Evolutionary conservation across 2,329 filamentous ascomycete species (phyloP).

Genomic region (Penicillium sp.): DNA sequence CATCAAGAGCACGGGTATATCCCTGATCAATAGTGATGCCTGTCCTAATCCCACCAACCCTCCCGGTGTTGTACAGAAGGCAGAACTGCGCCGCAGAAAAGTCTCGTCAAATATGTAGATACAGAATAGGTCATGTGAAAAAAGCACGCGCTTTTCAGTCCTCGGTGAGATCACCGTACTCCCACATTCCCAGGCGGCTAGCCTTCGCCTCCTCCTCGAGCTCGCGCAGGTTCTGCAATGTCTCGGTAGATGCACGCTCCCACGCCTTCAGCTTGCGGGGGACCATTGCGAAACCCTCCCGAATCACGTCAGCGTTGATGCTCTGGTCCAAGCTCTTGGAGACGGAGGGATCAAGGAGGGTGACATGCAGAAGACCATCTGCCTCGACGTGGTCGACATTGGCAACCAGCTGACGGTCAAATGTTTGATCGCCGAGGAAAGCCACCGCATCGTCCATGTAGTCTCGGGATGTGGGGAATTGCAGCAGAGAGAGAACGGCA

Average conservation of each 20-base stretch:
- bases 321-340: slow-evolving; percentile 64
- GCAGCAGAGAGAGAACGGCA: slow-evolving; percentile 78
- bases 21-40: no score
- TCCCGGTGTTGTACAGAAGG: slow-evolving; percentile 15
- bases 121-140: slow-evolving; percentile 1
- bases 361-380: slow-evolving; percentile 79
- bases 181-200: slow-evolving; percentile 84
- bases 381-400: slow-evolving; percentile 82
- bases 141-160: slow-evolving; percentile 41
- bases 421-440: slow-evolving; percentile 69
- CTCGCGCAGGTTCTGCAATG: slow-evolving; percentile 65
- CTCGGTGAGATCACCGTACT: slow-evolving; percentile 94
- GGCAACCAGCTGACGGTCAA: slow-evolving; percentile 72
- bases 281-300: slow-evolving; percentile 82
- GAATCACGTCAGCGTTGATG: slow-evolving; percentile 81
- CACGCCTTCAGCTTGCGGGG: slow-evolving; percentile 85
- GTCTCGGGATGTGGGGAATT: slow-evolving; percentile 74
- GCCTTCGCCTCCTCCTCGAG: slow-evolving; percentile 74
- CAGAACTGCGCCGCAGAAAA: slow-evolving; percentile 1
- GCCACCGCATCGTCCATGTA: slow-evolving; percentile 76
- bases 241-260: slow-evolving; percentile 70
- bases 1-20: not conserved
- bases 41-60: no score
- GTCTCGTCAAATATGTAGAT: slow-evolving; percentile 1
- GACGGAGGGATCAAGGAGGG: slow-evolving; percentile 71